These are phyloP conservation scores for Veloboletus limbatus DNA, from an alignment of 1,284 basidiomycete species.

Conservation along the genomic window DNA sequence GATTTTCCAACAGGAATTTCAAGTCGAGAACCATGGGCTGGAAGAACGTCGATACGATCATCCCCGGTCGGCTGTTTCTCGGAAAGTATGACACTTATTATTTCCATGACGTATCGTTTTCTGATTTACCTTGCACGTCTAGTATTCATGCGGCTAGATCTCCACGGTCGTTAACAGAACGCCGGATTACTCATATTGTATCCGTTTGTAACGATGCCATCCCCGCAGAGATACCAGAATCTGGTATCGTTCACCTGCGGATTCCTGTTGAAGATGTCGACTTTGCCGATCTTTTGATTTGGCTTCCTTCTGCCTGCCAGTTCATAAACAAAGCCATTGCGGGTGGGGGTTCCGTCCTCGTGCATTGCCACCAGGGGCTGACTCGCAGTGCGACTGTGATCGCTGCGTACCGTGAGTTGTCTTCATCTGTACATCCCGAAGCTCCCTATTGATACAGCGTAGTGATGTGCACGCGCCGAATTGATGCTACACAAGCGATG, in stretches of 20 bases:
- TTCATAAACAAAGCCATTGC: slow-evolving; percentile 77
- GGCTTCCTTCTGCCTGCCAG: slow-evolving; percentile 71
- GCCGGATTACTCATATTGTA: slow-evolving; percentile 72
- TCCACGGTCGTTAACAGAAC: slow-evolving; percentile 69
- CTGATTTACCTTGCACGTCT: slow-evolving; percentile 25
- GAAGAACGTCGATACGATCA: slow-evolving; percentile 72
- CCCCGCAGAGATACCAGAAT: slow-evolving; percentile 70
- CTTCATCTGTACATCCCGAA: neutral
- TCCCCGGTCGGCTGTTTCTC: slow-evolving; percentile 65
- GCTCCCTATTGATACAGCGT: slow-evolving; percentile 8
- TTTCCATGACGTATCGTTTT: slow-evolving; percentile 21
- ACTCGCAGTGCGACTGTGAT: slow-evolving; percentile 81
- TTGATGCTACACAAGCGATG: slow-evolving; percentile 59
- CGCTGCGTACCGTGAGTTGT: slow-evolving; percentile 70
- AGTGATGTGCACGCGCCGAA: slow-evolving; percentile 73
- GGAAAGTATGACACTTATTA: slow-evolving; percentile 59
- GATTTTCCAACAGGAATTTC: slow-evolving; percentile 32
- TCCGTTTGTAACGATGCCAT: slow-evolving; percentile 72
- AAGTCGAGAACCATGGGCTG: slow-evolving; percentile 50
- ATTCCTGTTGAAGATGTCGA: slow-evolving; percentile 78
- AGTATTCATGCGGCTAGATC: slow-evolving; percentile 72
- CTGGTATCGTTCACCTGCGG: slow-evolving; percentile 67
- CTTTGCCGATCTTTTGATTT: slow-evolving; percentile 78
- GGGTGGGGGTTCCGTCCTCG: slow-evolving; percentile 70
- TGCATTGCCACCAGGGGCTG: slow-evolving; percentile 82